These are phyloP conservation scores for Calophaca sinica DNA, from an alignment of 306 rosid genomes.

Conservation along the genomic window DNA sequence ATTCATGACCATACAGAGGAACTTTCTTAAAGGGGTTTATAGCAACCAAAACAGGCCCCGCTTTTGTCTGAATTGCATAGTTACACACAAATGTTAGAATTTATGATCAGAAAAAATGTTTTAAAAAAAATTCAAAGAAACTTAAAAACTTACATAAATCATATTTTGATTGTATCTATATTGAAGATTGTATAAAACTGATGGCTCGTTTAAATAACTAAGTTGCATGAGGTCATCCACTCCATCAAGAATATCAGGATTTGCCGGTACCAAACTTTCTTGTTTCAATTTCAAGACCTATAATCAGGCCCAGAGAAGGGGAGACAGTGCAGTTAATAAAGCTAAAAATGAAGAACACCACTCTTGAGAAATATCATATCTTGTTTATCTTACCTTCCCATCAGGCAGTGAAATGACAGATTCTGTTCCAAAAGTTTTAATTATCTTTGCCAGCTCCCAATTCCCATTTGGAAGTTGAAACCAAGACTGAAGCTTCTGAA, in stretches of 20 bases:
- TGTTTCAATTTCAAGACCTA: conserved; percentile 81
- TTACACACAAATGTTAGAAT: conserved; percentile 18
- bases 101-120: conserved; percentile 25
- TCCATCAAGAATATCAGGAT: conserved; percentile 98
- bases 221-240: conserved; percentile 99
- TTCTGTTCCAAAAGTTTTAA: conserved; percentile 66
- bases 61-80: conserved; percentile 73
- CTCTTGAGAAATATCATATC: conserved; percentile 26
- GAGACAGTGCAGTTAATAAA: conserved; percentile 11
- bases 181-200: conserved; percentile 87
- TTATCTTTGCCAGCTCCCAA: conserved; percentile 80
- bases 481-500: conserved; percentile 90
- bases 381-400: conserved; percentile 66
- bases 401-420: conserved; percentile 73
- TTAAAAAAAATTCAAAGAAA: conserved; percentile 27
- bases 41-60: conserved; percentile 98
- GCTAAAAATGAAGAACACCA: conserved; percentile 25
- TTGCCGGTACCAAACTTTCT: conserved; percentile 76
- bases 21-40: conserved; percentile 93
- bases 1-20: conserved; percentile 77
- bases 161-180: conserved; percentile 85
- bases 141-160: conserved; percentile 73
- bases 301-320: conserved; percentile 1
- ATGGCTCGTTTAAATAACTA: conserved; percentile 92
- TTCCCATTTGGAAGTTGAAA: conserved; percentile 86